Conservation (phyloP, 176 grass and related monocot genomes). For the Areca catechu region DNA sequence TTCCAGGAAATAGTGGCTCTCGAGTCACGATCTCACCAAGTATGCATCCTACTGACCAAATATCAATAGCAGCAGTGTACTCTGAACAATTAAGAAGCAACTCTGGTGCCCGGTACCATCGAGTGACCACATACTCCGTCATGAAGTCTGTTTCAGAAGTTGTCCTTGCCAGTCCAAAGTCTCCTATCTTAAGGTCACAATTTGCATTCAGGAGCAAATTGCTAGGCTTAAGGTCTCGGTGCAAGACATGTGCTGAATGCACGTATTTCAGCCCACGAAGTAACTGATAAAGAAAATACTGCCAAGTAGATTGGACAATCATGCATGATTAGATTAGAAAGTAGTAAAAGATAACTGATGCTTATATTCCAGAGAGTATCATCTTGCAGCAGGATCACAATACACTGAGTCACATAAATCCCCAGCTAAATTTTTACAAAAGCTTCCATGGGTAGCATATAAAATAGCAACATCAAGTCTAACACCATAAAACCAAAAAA, state of each 20-base stretch:
- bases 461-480: too few species aligned
- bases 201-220: conserved; percentile 16
- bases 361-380: too few species aligned
- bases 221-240: conserved; percentile 16
- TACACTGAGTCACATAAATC: too few species aligned
- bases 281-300: conserved; percentile 14
- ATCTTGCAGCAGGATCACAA: too few species aligned
- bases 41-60: conserved; percentile 17
- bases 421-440: too few species aligned
- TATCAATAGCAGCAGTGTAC: conserved; percentile 16
- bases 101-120: conserved; percentile 14
- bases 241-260: conserved; percentile 12
- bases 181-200: conserved; percentile 13
- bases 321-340: too few species aligned
- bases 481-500: too few species aligned
- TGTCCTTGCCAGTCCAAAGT: conserved; percentile 14
- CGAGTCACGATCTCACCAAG: conserved; percentile 8
- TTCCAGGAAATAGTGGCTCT: conserved; percentile 14
- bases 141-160: conserved; percentile 18
- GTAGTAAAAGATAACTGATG: too few species aligned
- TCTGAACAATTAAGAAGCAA: conserved; percentile 17
- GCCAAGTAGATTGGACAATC: neutral
- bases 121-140: conserved; percentile 13
- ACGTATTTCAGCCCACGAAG: conserved; percentile 15
- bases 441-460: too few species aligned